Percentiles rank a stretch among this genome's conserved stretches.
These are phyloP conservation scores for Fusarium liriodendri DNA, from an alignment of 2,329 filamentous ascomycete species.

Conservation along the genomic window DNA sequence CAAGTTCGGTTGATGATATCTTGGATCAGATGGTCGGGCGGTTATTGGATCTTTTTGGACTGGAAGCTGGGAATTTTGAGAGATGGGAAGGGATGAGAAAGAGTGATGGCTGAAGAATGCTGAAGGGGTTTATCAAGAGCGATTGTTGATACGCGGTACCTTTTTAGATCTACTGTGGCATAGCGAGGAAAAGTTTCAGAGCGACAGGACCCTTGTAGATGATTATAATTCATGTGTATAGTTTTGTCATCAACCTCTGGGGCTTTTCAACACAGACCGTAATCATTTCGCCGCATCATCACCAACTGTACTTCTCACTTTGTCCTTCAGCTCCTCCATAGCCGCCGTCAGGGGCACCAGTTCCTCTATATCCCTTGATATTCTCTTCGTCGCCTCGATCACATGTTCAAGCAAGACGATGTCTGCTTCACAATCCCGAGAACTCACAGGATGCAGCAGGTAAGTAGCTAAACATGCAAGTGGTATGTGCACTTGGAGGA, in stretches of 20 bases:
- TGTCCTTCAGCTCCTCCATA: not conserved
- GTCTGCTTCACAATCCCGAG: not conserved
- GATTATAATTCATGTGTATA: too few relatives aligned
- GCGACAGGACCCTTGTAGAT: too few relatives aligned
- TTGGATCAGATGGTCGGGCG: constrained; percentile 59
- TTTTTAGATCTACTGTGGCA: too few relatives aligned
- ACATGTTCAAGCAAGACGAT: not conserved
- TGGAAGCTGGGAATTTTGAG: constrained; percentile 54
- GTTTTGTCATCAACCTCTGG: too few relatives aligned
- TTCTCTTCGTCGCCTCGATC: not conserved
- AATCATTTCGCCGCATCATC: not conserved
- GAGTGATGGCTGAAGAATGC: not conserved
- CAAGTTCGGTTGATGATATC: constrained; percentile 54
- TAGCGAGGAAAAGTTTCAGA: too few relatives aligned
- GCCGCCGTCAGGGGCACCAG: not conserved
- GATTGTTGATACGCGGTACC: too few relatives aligned
- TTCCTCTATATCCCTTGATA: not conserved
- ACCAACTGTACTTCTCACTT: not conserved
- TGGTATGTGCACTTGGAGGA: not conserved
- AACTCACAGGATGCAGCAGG: not conserved
- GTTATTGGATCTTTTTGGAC: constrained; percentile 57
- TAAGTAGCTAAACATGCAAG: not conserved
- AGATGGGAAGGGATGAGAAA: constrained; percentile 46
- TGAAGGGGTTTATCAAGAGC: too few relatives aligned
- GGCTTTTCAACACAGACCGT: not conserved